These are phyloP conservation scores for Dipteronia dyeriana DNA, from an alignment of 345 rosid genomes.

Conservation along the genomic window DNA sequence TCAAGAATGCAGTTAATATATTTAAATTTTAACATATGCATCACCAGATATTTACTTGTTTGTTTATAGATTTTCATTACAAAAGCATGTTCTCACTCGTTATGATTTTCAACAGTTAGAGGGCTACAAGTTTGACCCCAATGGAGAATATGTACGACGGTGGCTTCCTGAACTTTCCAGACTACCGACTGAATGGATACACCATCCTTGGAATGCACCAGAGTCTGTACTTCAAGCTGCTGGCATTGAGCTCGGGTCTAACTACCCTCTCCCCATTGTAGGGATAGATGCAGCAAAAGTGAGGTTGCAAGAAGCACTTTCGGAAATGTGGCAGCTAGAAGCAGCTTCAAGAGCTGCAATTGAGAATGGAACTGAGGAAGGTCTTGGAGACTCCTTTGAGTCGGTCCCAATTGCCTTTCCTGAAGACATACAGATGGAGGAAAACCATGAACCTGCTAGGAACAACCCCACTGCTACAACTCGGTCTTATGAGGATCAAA, in stretches of 20 bases:
- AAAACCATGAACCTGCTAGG: conserved; percentile 54
- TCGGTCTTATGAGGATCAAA: conserved; percentile 84
- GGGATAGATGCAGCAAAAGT: conserved; percentile 80
- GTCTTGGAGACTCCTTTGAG: conserved; percentile 92
- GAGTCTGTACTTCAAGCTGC: conserved; percentile 93
- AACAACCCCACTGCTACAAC: conserved; percentile 42
- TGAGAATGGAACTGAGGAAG: conserved; percentile 96
- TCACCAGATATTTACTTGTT: conserved; percentile 9
- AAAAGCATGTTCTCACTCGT: conserved; percentile 8
- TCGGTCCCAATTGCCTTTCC: conserved; percentile 71
- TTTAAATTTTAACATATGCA: background rate
- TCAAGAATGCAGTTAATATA: background rate
- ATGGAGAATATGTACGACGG: conserved; percentile 92
- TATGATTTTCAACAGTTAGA: conserved; percentile 55
- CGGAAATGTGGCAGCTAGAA: conserved; percentile 92
- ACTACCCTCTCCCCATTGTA: conserved; percentile 88
- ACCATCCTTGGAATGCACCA: conserved; percentile 99
- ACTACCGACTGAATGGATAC: conserved; percentile 98
- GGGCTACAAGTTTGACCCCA: conserved; percentile 90
- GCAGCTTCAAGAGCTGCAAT: conserved; percentile 94
- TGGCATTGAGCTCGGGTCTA: conserved; percentile 96
- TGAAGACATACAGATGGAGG: conserved; percentile 71
- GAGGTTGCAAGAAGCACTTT: conserved; percentile 82
- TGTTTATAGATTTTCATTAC: background rate
- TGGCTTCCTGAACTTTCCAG: conserved; percentile 99